Base-by-base conservation (phyloP, 139 green algal species). In the Tetratostichococcus sp. region DNA sequence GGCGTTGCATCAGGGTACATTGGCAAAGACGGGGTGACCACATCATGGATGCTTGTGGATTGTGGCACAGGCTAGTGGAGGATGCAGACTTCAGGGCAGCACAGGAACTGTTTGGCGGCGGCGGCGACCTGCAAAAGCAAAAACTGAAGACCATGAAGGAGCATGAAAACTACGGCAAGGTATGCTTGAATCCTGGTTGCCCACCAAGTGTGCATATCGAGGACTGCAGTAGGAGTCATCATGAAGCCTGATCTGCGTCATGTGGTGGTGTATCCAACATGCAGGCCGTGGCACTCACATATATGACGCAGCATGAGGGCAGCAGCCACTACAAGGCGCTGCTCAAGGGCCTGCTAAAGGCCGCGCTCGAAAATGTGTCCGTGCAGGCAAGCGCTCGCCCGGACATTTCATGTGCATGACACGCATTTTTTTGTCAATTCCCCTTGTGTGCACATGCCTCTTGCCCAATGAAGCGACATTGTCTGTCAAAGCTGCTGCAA, bases 31-130 rank as follows among this genome's bases (percentile, higher is more conserved):
- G n/a, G n/a, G n/a, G n/a, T n/a, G n/a, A n/a, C n/a, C n/a, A n/a
- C n/a, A n/a, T n/a, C n/a, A n/a, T n/a, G n/a, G n/a, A n/a, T n/a
- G n/a, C n/a, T n/a, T n/a, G n/a, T n/a, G n/a, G n/a, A n/a, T n/a
- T n/a, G n/a, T n/a, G n/a, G n/a, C n/a, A n/a, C 80, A 91, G 89
- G 69, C 80, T 94, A 28, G 77, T 92, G 25, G 91, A 96, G 75
- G 86, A 94, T 57, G 76, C 86, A 0, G 91, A 96, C 75, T 85
- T 87, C 28, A 67, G 81, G 57, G 79, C 81, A 0, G 83, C 87
- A 0, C 81, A 88, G 65, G 91, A 94, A 34, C 79, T 95, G 35
- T 94, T 96, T 85, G 90, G 86, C 31, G 78, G 50, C 0, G 70
- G 42, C 43, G 33, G 62, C 43, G 78, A 83, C 30, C 66, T 95